Evolutionary conservation across 106 monocot species (phyloP), one percentile per base, ranked within the genome.

Genomic region (Ottelia alismoides): DNA sequence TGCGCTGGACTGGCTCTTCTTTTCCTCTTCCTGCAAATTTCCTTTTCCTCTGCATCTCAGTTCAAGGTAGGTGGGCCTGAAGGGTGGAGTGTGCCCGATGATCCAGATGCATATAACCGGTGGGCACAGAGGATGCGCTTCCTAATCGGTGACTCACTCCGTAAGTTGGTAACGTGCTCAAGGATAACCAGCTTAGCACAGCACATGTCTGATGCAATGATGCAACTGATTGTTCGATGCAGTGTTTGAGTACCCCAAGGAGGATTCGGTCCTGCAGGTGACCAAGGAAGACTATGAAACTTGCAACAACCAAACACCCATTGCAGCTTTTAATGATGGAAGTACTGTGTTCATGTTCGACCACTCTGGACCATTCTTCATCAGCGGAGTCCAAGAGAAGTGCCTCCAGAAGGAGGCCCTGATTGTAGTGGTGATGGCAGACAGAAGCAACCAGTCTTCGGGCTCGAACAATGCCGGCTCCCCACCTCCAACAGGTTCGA

Each of bases 261-360:
- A 79, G 55, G 88, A 79, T 30, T 79, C 88, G 1, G 88, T 88
- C 32, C 72, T 88, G 23, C 64, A 79, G 30, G 88, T 88, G 70
- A 83, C 51, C 6, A 48, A 64, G 44, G 76, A 76, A 24, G 82
- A 47, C 51, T 88, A 88, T 67, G 19, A 63, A 21, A 67, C 45
- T 73, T 88, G 88, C 82, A 83, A 76, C 79, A 70, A 50, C 3
- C 43, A 69, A 18, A 70, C 49, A 48, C 83, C 88, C 20, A 45
- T 88, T 2, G 46, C 59, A 0, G 57, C 32, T 40, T 56, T 70
- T 64, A 46, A n/a, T 11, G 73, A 73, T 29, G 72, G 78, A 0
- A 47, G 62, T 43, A 78, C 55, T 6, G 12, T 27, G 21, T 56
- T 67, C 56, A 17, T 6, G 57, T 25, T 67, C 6, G 28, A 31